Evolutionary conservation across 1,139 yeast species (phyloP).

Genomic region (Blastobotrys apis): DNA sequence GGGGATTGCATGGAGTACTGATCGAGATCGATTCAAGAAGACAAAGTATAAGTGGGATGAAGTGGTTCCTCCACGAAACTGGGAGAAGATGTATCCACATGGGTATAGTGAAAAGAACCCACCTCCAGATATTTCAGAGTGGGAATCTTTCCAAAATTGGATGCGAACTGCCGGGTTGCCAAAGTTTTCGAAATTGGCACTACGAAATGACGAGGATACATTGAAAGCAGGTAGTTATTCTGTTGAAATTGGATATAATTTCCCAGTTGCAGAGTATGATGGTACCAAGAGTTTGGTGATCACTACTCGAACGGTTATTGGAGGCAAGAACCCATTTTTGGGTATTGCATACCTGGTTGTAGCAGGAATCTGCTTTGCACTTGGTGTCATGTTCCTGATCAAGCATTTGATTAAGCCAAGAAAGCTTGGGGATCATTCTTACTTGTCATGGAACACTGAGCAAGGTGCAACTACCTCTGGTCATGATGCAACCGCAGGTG

Average conservation of each 20-base stretch:
- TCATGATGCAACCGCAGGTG: constrained; percentile 5
- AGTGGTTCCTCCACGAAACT: constrained; percentile 93
- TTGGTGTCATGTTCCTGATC: constrained; percentile 55
- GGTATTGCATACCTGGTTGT: constrained; percentile 89
- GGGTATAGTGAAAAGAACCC: constrained; percentile 82
- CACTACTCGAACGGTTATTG: constrained; percentile 80
- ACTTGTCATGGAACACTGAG: constrained; percentile 67
- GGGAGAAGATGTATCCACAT: constrained; percentile 79
- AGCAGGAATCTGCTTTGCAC: constrained; percentile 76
- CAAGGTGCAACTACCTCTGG: constrained; percentile 13
- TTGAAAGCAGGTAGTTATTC: constrained; percentile 67
- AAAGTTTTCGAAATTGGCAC: constrained; percentile 73
- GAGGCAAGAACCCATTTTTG: constrained; percentile 83
- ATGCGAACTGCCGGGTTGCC: constrained; percentile 93
- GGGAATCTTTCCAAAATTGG: constrained; percentile 95
- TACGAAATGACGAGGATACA: constrained; percentile 66
- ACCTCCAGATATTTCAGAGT: constrained; percentile 64
- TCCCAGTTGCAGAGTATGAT: constrained; percentile 77
- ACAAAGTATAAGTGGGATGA: constrained; percentile 66
- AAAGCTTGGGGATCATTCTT: constrained; percentile 66
- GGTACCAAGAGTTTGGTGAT: constrained; percentile 80
- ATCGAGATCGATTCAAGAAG: constrained; percentile 70
- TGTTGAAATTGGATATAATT: constrained; percentile 71
- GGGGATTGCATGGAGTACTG: constrained; percentile 86
- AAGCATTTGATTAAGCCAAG: constrained; percentile 66